phyloP scores from a whole-genome alignment of 1,284 basidiomycete species.

The Sutorius eximius region DNA sequence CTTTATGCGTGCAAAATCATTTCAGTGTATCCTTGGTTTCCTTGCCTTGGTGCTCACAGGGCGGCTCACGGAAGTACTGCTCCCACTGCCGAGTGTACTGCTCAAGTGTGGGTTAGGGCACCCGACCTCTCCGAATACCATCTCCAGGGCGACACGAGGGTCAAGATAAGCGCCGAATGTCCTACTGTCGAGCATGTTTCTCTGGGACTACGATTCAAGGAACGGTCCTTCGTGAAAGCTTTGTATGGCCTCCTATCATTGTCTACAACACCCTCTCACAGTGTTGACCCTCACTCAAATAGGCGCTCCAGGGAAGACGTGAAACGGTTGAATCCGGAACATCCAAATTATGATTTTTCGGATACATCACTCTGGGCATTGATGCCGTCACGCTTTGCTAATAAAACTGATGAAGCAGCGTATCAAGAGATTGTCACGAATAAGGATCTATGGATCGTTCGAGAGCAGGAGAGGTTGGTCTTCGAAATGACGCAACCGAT shows the following conservation, averaged over 20 bases:
- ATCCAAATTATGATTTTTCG: fast-evolving
- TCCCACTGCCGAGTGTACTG: no score
- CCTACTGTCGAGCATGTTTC: conserved; percentile 9
- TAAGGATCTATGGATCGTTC: conserved; percentile 12
- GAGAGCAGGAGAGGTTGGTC: conserved; percentile 18
- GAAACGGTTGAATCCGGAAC: background rate
- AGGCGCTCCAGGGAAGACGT: conserved; percentile 11
- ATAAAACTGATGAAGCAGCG: background rate
- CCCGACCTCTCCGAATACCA: conserved; percentile 19
- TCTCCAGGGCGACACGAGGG: conserved; percentile 18
- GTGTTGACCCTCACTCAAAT: background rate
- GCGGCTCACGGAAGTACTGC: no score
- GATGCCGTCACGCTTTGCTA: background rate
- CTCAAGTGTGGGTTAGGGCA: conserved; percentile 3
- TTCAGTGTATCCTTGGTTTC: background rate
- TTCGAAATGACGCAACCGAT: conserved; percentile 16
- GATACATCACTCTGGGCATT: conserved; percentile 1
- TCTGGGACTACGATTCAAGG: conserved; percentile 25
- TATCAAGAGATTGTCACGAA: conserved; percentile 3
- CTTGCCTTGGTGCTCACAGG: conserved; percentile 8
- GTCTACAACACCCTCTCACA: background rate
- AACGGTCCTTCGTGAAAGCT: conserved; percentile 20
- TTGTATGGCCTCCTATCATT: background rate
- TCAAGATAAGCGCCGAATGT: conserved; percentile 22
- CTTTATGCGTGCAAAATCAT: background rate